These are phyloP conservation scores for Helicocarpus griseus DNA, from an alignment of 2,329 filamentous ascomycete genomes.

Conservation along the genomic window DNA sequence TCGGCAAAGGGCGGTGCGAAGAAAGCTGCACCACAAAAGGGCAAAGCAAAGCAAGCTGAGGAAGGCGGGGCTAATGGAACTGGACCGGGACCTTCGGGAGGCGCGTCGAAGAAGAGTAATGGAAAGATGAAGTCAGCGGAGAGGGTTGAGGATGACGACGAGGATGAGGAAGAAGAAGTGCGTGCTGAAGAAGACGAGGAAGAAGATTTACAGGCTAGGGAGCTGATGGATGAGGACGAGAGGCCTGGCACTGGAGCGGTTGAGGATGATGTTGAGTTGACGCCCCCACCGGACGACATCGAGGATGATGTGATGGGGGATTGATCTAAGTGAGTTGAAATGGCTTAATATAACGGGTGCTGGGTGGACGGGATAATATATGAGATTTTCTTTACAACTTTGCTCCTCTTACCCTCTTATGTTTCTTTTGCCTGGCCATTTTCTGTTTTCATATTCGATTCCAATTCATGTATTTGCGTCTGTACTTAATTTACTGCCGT, in stretches of 20 bases:
- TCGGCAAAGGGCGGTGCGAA: conserved; percentile 41
- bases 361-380: neutral
- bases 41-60: neutral
- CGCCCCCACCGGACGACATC: conserved; percentile 20
- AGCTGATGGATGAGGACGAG: conserved; percentile 25
- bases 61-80: conserved; percentile 2
- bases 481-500: neutral
- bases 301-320: conserved; percentile 37
- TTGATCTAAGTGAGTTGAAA: conserved; percentile 12
- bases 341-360: neutral
- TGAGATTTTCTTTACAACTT: neutral
- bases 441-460: neutral
- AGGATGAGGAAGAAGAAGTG: conserved; percentile 26
- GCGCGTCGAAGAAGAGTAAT: conserved; percentile 12
- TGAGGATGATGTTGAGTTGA: conserved; percentile 9
- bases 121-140: conserved; percentile 28
- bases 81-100: conserved; percentile 1
- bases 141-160: conserved; percentile 35
- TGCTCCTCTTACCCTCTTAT: neutral
- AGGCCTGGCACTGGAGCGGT: conserved; percentile 12
- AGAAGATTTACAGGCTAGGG: conserved; percentile 27
- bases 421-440: neutral
- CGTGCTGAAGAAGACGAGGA: conserved; percentile 33
- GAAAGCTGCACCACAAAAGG: conserved; percentile 2
- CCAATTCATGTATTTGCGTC: neutral